phyloP scores from a whole-genome alignment of 2,329 filamentous ascomycete genomes.

The Clonostachys chloroleuca region DNA sequence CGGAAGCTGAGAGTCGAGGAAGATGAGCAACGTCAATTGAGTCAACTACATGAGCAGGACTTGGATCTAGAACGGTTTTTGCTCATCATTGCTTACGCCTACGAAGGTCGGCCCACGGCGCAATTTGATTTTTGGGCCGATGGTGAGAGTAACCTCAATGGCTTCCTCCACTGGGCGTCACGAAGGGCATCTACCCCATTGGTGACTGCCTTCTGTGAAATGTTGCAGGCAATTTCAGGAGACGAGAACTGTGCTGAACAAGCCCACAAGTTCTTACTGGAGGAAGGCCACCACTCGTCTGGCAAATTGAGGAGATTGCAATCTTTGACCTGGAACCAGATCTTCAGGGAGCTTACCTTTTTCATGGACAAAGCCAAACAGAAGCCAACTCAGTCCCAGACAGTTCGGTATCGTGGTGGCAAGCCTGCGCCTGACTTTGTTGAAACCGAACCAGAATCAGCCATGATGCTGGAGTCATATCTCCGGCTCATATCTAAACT shows the following conservation, averaged over 20 bases:
- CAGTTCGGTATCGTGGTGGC: slow-evolving; percentile 43
- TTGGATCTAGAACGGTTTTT: slow-evolving; percentile 84
- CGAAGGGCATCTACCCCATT: slow-evolving; percentile 92
- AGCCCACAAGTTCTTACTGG: slow-evolving; percentile 84
- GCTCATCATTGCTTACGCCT: slow-evolving; percentile 86
- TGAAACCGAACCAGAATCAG: slow-evolving; percentile 83
- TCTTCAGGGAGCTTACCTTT: slow-evolving; percentile 83
- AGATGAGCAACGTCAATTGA: slow-evolving; percentile 75
- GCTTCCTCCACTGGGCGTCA: slow-evolving; percentile 97
- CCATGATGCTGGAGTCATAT: slow-evolving; percentile 96
- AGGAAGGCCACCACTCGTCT: slow-evolving; percentile 71
- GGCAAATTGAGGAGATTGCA: slow-evolving; percentile 78
- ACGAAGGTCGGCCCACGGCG: slow-evolving; percentile 78
- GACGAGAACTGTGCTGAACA: slow-evolving; percentile 78
- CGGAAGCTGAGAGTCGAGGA: slow-evolving; percentile 83
- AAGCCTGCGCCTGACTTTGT: slow-evolving; percentile 63
- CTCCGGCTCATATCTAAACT: slow-evolving; percentile 83
- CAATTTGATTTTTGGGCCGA: slow-evolving; percentile 90
- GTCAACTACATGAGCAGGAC: slow-evolving; percentile 61
- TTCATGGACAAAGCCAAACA: slow-evolving; percentile 78
- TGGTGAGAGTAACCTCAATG: slow-evolving; percentile 86
- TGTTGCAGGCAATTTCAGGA: slow-evolving; percentile 83
- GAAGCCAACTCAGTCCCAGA: slow-evolving; percentile 46
- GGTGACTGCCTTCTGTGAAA: slow-evolving; percentile 93
- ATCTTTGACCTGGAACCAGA: slow-evolving; percentile 88